Evolutionary conservation across 305 asterid species (phyloP), one percentile per base, ranked within the genome.

Genomic region (Plantago lanceolata): DNA sequence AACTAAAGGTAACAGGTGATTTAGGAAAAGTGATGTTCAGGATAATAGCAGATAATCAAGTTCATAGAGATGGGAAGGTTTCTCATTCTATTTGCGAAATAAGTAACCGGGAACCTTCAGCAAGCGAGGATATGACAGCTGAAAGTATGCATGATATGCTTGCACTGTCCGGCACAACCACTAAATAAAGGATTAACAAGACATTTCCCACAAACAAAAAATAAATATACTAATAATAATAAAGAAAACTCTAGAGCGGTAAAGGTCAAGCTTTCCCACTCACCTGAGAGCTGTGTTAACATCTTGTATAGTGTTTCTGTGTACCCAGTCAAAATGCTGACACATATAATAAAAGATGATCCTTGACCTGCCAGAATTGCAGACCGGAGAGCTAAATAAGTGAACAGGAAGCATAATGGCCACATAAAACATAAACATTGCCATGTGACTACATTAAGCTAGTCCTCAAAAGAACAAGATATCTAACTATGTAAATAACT

Each of bases 301-400:
- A 93, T 93, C 77, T 93, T 93, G 86, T 84, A 76, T 79, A 93
- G 66, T 28, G 96, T 93, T 66, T 93, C 96, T 8, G 93, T 88
- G 78, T 93, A 93, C 72, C 99, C 99, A 49, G 96, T 87, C 85
- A 93, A 80, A 67, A 93, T 90, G 68, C 94, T 87, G 82, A 90
- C 86, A 60, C 99, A 93, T 58, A 93, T 83, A 61, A 93, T 79
- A 77, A 93, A 82, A 65, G 99, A 87, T 37, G 96, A 85, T 69
- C 99, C 99, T 79, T 93, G 99, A 75, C 99, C 99, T 93, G 88
- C 57, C 72, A 76, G 72, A 17, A 44, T 47, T 59, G 67, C 53
- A 75, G 17, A 52, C 65, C 68, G 67, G 70, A 52, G 51, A 60
- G 61, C 58, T 65, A 63, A 56, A 74, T 29, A 64, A 17, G 59